Conservation (phyloP, 441 rosid genomes). For the Aquilaria agallochum region DNA sequence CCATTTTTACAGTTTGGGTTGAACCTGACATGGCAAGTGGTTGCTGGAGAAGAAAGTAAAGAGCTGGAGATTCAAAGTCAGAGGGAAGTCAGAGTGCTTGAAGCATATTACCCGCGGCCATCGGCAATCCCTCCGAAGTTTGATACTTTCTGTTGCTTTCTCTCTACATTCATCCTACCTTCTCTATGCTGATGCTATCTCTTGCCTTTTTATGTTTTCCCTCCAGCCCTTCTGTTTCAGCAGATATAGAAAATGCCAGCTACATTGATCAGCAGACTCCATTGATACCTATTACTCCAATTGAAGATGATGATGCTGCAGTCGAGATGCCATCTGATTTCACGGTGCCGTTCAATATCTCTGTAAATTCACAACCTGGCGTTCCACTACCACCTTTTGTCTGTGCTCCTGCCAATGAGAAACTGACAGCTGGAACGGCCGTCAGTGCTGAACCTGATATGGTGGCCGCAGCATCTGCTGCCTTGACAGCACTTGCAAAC, state of each 20-base stretch:
- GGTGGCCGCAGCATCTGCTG: conserved; percentile 62
- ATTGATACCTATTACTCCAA: conserved; percentile 71
- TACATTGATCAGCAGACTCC: conserved; percentile 43
- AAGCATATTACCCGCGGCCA: conserved; percentile 79
- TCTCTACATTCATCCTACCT: conserved; percentile 5
- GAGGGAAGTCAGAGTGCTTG: conserved; percentile 78
- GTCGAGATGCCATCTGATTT: conserved; percentile 41
- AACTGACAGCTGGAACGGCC: conserved; percentile 19
- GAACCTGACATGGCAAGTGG: conserved; percentile 57
- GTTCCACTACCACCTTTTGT: conserved; percentile 21
- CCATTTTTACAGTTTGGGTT: conserved; percentile 44
- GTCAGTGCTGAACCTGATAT: conserved; percentile 42
- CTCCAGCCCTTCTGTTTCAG: conserved; percentile 61
- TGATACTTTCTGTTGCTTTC: conserved; percentile 17
- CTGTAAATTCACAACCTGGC: conserved; percentile 43
- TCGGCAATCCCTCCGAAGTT: conserved; percentile 79
- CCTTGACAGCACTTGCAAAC: conserved; percentile 62
- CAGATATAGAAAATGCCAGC: conserved; percentile 37
- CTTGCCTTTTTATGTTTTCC: conserved; percentile 15
- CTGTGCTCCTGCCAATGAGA: conserved; percentile 25
- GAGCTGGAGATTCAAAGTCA: conserved; percentile 58
- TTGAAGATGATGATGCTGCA: conserved; percentile 79
- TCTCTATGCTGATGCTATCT: conserved; percentile 12
- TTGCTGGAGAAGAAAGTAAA: conserved; percentile 77
- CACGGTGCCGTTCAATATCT: conserved; percentile 24